phyloP scores from a whole-genome alignment of 768 basidiomycete species.

The Harrya chromipes region DNA sequence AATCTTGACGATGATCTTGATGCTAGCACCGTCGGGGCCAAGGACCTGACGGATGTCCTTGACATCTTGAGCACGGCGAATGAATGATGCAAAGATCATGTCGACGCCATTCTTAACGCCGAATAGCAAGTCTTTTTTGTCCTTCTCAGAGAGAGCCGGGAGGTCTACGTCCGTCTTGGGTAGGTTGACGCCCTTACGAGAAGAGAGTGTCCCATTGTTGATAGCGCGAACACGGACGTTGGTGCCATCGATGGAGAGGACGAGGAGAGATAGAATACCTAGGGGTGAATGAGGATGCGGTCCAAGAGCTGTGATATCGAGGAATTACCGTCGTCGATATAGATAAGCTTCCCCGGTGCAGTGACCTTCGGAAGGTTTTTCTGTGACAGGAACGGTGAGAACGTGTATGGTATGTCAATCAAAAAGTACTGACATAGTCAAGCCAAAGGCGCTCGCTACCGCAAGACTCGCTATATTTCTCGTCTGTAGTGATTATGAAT shows the following conservation, averaged over 20 bases:
- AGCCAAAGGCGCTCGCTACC: conserved; percentile 86
- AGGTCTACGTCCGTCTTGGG: conserved; percentile 98
- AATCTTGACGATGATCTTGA: conserved; percentile 99
- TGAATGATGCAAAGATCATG: conserved; percentile 99
- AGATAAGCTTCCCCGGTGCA: conserved; percentile 94
- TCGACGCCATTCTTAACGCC: conserved; percentile 98
- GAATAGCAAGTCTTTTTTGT: conserved; percentile 91
- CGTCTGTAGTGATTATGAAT: conserved; percentile 85
- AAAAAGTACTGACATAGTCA: conserved; percentile 74
- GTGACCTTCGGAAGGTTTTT: conserved; percentile 93
- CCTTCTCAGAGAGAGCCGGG: conserved; percentile 95
- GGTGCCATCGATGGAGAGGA: conserved; percentile 80
- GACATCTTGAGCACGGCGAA: conserved; percentile 93
- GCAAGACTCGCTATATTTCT: conserved; percentile 72
- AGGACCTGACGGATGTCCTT: conserved; percentile 89
- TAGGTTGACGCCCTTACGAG: conserved; percentile 98
- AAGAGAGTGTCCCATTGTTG: conserved; percentile 91
- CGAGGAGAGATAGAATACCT: conserved; percentile 89
- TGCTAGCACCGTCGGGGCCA: conserved; percentile 90
- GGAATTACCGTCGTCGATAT: conserved; percentile 85
- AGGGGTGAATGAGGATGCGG: not conserved
- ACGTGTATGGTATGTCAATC: not conserved
- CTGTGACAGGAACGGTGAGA: conserved; percentile 37
- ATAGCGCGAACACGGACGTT: conserved; percentile 81
- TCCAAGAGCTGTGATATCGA: not conserved